These are phyloP conservation scores for Prunus fruticosa DNA, from an alignment of 306 rosid species.

Conservation along the genomic window DNA sequence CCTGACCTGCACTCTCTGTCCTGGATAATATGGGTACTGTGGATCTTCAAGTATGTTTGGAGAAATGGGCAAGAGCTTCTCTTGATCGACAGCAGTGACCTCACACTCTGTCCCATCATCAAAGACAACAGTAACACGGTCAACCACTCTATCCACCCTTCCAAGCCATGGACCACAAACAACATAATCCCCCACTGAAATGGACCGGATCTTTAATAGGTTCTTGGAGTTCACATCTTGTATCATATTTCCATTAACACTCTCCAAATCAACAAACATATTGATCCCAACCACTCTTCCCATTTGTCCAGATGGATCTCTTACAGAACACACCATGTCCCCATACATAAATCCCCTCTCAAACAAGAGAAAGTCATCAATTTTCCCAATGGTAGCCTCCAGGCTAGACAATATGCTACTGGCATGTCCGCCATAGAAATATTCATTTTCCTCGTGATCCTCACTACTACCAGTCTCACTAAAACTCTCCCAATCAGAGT, in stretches of 20 bases:
- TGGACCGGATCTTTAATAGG: constrained; percentile 68
- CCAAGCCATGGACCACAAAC: constrained; percentile 89
- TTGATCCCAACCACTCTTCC: constrained; percentile 75
- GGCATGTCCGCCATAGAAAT: constrained; percentile 70
- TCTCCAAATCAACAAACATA: constrained; percentile 76
- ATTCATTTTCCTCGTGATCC: constrained; percentile 74
- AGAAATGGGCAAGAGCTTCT: constrained; percentile 58
- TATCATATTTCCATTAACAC: constrained; percentile 48
- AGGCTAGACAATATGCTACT: constrained; percentile 80
- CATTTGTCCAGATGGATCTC: constrained; percentile 84
- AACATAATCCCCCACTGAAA: constrained; percentile 77
- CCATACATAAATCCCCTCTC: constrained; percentile 80
- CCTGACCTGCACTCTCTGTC: constrained; percentile 79
- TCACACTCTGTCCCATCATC: constrained; percentile 76
- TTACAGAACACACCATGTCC: constrained; percentile 61
- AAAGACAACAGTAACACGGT: constrained; percentile 59
- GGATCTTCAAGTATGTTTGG: constrained; percentile 71
- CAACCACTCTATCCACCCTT: constrained; percentile 68
- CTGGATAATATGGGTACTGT: constrained; percentile 90
- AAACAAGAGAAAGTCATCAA: constrained; percentile 86
- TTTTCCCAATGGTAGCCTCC: constrained; percentile 85
- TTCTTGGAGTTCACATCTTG: constrained; percentile 63
- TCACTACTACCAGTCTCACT: constrained; percentile 78
- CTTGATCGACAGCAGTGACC: constrained; percentile 56
- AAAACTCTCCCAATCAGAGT: constrained; percentile 78